Base-by-base conservation (phyloP, 169 alveolate species). In the Eimeria praecox region DNA sequence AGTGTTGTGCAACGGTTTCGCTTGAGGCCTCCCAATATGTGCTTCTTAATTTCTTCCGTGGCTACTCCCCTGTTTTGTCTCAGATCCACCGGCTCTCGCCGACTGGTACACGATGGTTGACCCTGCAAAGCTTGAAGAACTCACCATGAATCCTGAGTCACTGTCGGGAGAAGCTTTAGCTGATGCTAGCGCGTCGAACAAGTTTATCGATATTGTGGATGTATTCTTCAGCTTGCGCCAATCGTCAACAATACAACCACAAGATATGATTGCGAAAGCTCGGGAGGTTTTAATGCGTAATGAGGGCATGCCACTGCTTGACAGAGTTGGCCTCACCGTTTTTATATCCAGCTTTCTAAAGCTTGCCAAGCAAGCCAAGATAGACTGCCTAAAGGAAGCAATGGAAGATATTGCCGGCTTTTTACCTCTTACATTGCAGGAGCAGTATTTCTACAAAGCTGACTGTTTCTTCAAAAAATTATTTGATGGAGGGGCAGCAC, bases 61-160 rank as follows among this genome's bases (percentile, higher is more conserved):
- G 44, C 66, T 44, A 27, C n/a, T 30, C 40, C 73, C 27, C 38
- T 44, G 33, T 18, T 42, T 52, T 82, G 73, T 12, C 40, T 38
- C 78, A 86, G 92, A 86, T 62, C 92, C 92, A 35, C 78, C 38
- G 3, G 56, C 54, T 38, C 59, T 86, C 80, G 92, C 30, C 33
- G 92, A 86, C 92, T 86, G 92, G 92, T 86, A 86, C 56, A 35
- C 80, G 59, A 8, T 86, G 52, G 64, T 59, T 59, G 78, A 86
- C 24, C 33, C 12, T 14, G 62, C 8, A 35, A 54, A 86, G 92
- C 92, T 86, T 38, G 92, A 86, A 86, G 54, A 46, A 62, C 92
- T 86, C 49, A 86, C 92, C 16, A 59, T 20, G 80, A 35, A 54
- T 56, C 66, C 90, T 54, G 46, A 71, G 33, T 22, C 44, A 30